These are phyloP conservation scores for Solanum ahanhuiri DNA, from an alignment of 257 asterid genomes.

Conservation along the genomic window DNA sequence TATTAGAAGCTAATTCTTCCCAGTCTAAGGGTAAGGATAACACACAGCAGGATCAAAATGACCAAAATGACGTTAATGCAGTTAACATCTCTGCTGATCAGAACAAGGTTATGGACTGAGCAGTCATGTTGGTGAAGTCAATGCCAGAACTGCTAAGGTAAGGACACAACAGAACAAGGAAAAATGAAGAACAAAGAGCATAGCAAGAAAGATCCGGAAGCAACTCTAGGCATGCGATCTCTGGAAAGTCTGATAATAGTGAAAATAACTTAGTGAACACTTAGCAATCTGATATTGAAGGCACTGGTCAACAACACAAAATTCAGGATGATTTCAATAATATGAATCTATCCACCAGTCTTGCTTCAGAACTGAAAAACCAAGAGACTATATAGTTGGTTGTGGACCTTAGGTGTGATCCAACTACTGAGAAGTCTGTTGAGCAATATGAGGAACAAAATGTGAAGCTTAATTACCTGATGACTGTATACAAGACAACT, in stretches of 20 bases:
- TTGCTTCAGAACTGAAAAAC: background rate
- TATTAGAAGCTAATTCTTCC: background rate
- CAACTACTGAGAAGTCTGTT: background rate
- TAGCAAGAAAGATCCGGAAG: background rate
- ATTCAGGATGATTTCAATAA: background rate
- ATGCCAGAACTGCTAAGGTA: background rate
- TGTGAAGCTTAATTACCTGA: background rate
- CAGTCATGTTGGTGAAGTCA: background rate
- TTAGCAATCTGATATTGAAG: background rate
- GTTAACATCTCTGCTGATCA: background rate
- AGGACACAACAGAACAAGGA: background rate
- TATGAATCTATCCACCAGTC: background rate
- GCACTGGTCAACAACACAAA: background rate
- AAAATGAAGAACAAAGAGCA: background rate
- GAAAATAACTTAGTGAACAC: background rate
- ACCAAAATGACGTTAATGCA: background rate
- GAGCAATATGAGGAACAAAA: background rate
- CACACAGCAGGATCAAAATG: background rate
- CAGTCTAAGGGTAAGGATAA: background rate
- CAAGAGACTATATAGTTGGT: background rate
- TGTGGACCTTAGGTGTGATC: background rate
- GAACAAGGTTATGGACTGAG: background rate
- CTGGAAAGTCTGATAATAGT: background rate
- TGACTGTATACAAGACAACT: background rate
- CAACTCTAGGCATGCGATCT: background rate